These are phyloP conservation scores for Ophiostoma perfectum DNA, from an alignment of 2,329 filamentous ascomycete genomes.

Conservation along the genomic window DNA sequence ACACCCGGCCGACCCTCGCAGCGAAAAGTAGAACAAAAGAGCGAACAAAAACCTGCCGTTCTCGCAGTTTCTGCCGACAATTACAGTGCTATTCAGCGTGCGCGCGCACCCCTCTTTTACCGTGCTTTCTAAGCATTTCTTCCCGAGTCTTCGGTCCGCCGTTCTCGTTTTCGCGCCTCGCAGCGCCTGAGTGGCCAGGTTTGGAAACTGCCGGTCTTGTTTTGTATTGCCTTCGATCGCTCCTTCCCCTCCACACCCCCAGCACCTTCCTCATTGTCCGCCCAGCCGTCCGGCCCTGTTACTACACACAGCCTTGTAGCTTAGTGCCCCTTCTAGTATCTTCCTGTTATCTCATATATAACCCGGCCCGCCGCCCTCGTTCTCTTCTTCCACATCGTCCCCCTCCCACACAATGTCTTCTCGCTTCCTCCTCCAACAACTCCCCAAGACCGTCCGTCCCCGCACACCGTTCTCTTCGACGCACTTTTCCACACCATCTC, in stretches of 20 bases:
- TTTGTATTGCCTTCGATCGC: neutral
- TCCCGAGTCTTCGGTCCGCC: neutral
- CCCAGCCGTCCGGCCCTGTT: neutral
- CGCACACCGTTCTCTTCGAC: neutral
- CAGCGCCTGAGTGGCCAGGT: neutral
- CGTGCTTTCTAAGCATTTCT: neutral
- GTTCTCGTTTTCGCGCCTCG: neutral
- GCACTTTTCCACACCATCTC: neutral
- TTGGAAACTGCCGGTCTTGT: neutral
- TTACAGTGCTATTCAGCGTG: neutral
- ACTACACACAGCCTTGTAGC: slow-evolving; percentile 6
- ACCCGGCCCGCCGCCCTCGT: neutral
- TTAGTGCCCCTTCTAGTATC: neutral
- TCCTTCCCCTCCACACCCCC: slow-evolving; percentile 7
- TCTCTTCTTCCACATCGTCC: neutral
- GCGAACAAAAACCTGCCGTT: neutral
- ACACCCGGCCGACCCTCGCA: neutral
- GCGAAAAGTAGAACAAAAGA: no score
- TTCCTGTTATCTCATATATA: neutral
- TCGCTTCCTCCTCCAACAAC: neutral
- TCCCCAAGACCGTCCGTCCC: neutral
- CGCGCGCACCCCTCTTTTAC: neutral
- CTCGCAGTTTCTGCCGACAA: slow-evolving; percentile 6
- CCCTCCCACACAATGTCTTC: neutral
- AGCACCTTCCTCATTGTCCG: neutral